Evolutionary conservation across 2,329 filamentous ascomycete genomes (phyloP).

Genomic region (Pseudopyricularia javanii): DNA sequence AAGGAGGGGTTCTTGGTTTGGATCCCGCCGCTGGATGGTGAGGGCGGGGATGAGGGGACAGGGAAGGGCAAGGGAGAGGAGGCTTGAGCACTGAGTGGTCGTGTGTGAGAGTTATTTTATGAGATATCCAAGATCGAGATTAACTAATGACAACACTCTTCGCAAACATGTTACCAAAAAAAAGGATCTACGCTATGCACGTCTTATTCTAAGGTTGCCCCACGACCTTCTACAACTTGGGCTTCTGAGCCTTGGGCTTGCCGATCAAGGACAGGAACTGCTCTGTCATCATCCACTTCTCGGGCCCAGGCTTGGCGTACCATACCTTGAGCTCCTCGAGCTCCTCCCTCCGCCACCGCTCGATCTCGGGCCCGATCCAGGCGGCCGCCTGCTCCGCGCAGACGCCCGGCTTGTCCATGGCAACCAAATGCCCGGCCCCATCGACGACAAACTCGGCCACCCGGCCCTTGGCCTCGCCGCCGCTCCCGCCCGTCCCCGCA

Average conservation of each 20-base stretch:
- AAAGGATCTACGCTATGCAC: neutral
- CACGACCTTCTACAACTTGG: neutral
- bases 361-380: conserved; percentile 46
- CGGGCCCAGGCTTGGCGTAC: conserved; percentile 35
- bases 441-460: conserved; percentile 56
- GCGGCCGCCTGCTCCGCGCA: conserved; percentile 48
- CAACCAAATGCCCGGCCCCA: conserved; percentile 64
- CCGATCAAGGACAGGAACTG: conserved; percentile 27
- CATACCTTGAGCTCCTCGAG: conserved; percentile 31
- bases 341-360: conserved; percentile 44
- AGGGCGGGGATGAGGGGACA: conserved; percentile 1
- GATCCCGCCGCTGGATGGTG: conserved; percentile 33
- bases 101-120: neutral
- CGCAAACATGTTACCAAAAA: neutral
- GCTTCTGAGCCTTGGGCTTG: neutral
- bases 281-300: conserved; percentile 44
- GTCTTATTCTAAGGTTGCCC: neutral
- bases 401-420: conserved; percentile 62
- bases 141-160: neutral
- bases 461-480: conserved; percentile 48
- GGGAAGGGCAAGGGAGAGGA: neutral
- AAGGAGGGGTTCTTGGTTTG: conserved; percentile 54
- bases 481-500: conserved; percentile 52
- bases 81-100: neutral
- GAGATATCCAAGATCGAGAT: neutral